phyloP scores from a whole-genome alignment of 164 flowering plant genomes.

The Tetracentron sinense region DNA sequence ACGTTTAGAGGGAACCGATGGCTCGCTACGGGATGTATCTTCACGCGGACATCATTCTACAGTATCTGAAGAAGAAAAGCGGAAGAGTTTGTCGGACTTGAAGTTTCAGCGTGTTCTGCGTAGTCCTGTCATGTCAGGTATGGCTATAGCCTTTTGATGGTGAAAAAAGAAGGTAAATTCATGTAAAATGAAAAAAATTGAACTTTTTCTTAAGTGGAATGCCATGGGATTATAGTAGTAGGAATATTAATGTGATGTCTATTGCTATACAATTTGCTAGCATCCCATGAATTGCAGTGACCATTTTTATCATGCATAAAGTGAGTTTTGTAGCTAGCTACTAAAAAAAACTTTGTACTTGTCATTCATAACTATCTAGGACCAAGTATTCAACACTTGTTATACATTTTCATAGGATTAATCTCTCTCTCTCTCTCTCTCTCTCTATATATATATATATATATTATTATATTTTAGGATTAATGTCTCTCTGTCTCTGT shows the following conservation, averaged over 20 bases:
- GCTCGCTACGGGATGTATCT: constrained; percentile 19
- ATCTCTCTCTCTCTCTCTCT: no score
- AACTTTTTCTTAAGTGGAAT: no score
- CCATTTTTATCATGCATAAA: not conserved
- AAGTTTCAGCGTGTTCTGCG: constrained; percentile 23
- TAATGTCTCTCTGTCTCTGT: no score
- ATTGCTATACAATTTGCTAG: not conserved
- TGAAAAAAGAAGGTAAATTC: no score
- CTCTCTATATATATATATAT: not conserved
- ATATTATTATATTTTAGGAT: no score
- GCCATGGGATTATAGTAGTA: not conserved
- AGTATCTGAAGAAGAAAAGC: constrained; percentile 25
- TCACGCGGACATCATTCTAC: constrained; percentile 15
- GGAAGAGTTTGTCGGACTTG: constrained; percentile 18
- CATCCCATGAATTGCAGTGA: not conserved
- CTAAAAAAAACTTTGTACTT: not conserved
- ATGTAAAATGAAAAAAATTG: no score
- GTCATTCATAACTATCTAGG: not conserved
- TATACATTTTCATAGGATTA: not conserved
- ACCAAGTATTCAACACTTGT: not conserved
- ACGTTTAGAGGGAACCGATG: constrained; percentile 18
- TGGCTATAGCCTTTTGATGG: not conserved
- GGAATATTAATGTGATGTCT: not conserved
- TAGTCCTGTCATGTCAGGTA: constrained; percentile 32
- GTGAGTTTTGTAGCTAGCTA: not conserved